A percentile compares a stretch with the other conserved stretches of the same genome.
Evolutionary conservation across 1,139 yeast species (phyloP).

Genomic region (Pichia inconspicua): DNA sequence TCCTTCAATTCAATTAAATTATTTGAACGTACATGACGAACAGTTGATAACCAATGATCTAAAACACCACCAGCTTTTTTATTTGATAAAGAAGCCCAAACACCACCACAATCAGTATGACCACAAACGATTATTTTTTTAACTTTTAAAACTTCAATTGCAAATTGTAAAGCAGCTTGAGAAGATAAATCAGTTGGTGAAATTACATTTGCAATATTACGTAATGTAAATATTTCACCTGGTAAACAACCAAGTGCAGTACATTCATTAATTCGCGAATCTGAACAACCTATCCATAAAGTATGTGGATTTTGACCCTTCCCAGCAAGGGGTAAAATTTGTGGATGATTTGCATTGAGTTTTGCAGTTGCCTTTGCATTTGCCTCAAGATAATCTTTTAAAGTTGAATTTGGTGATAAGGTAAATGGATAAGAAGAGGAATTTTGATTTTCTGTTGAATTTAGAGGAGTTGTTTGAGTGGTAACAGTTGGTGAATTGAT

Average conservation of each 20-base stretch:
- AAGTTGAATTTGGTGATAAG: constrained; percentile 46
- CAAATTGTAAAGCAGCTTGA: constrained; percentile 82
- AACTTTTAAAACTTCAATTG: constrained; percentile 80
- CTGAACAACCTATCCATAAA: constrained; percentile 93
- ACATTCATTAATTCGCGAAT: constrained; percentile 51
- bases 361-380: constrained; percentile 63
- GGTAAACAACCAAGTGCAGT: constrained; percentile 83
- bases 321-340: constrained; percentile 61
- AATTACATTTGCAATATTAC: constrained; percentile 84
- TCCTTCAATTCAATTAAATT: constrained; percentile 32
- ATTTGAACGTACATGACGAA: constrained; percentile 51
- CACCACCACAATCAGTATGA: constrained; percentile 97
- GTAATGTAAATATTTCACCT: constrained; percentile 90
- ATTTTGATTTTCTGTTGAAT: neutral
- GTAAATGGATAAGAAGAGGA: constrained; percentile 41
- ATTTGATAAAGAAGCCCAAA: constrained; percentile 74
- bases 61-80: constrained; percentile 67
- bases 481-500: constrained; percentile 1
- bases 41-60: constrained; percentile 70
- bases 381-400: constrained; percentile 59
- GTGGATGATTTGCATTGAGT: constrained; percentile 52
- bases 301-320: constrained; percentile 91
- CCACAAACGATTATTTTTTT: constrained; percentile 85
- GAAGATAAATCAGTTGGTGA: constrained; percentile 66
- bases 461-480: neutral